Evolutionary conservation across 768 basidiomycete genomes (phyloP).

Genomic region (Arthromyces matolae): DNA sequence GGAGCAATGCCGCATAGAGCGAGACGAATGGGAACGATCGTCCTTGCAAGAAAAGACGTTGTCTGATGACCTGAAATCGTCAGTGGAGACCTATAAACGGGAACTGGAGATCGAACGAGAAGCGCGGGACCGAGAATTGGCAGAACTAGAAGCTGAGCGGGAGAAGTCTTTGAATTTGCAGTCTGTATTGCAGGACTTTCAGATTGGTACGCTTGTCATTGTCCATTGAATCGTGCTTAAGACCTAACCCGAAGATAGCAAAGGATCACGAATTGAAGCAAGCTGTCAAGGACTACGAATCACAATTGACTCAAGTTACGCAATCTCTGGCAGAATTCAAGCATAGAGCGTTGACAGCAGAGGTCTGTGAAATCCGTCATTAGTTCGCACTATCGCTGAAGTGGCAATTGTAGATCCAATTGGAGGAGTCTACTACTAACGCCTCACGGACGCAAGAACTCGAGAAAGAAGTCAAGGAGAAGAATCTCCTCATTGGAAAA

Average conservation of each 20-base stretch:
- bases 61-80: slow-evolving; percentile 66
- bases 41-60: slow-evolving; percentile 60
- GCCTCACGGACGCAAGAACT: slow-evolving; percentile 65
- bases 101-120: slow-evolving; percentile 68
- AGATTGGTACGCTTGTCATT: slow-evolving; percentile 82
- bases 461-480: slow-evolving; percentile 92
- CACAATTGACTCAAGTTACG: slow-evolving; percentile 64
- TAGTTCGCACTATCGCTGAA: neutral
- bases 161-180: slow-evolving; percentile 83
- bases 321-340: slow-evolving; percentile 88
- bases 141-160: slow-evolving; percentile 60
- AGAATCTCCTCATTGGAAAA: slow-evolving; percentile 92
- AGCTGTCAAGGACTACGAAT: slow-evolving; percentile 79
- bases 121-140: slow-evolving; percentile 49
- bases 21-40: slow-evolving; percentile 55
- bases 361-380: slow-evolving; percentile 44
- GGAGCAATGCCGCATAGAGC: slow-evolving; percentile 80
- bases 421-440: slow-evolving; percentile 71
- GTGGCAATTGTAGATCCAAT: slow-evolving; percentile 46
- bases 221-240: no score
- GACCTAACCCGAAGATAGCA: no score
- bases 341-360: slow-evolving; percentile 81
- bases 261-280: slow-evolving; percentile 89
- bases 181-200: slow-evolving; percentile 93
- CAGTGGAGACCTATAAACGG: slow-evolving; percentile 50